These are phyloP conservation scores for Cordyceps cateniannulata DNA, from an alignment of 2,329 filamentous ascomycete species.

Conservation along the genomic window DNA sequence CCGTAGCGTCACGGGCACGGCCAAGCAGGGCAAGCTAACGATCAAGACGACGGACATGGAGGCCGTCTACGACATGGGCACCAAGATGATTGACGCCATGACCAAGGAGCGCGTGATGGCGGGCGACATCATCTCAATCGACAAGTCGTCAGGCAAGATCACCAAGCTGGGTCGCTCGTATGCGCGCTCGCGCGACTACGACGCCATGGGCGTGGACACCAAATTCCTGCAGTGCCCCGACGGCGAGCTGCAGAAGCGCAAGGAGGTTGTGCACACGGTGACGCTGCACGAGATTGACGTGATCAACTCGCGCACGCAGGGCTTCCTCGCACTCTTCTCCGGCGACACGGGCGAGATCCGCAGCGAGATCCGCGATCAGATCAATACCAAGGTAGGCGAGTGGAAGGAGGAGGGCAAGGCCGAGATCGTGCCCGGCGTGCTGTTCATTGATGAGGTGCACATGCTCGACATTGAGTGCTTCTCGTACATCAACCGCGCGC, in stretches of 20 bases:
- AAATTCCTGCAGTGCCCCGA: conserved; percentile 98
- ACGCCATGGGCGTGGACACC: conserved; percentile 97
- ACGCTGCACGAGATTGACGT: conserved; percentile 98
- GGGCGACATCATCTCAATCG: conserved; percentile 95
- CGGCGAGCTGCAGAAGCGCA: conserved; percentile 93
- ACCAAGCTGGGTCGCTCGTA: conserved; percentile 94
- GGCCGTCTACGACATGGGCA: conserved; percentile 98
- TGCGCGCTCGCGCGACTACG: conserved; percentile 92
- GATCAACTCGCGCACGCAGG: conserved; percentile 98
- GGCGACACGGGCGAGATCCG: conserved; percentile 97
- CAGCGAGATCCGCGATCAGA: conserved; percentile 95
- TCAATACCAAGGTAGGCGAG: conserved; percentile 97
- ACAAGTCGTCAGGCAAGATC: conserved; percentile 97
- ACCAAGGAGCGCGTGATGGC: conserved; percentile 99
- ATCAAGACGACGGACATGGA: conserved; percentile 99
- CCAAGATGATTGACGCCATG: conserved; percentile 99
- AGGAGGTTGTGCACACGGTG: conserved; percentile 95
- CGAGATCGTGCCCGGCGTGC: conserved; percentile 90
- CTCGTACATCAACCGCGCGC: conserved; percentile 93
- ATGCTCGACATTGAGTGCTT: conserved; percentile 99
- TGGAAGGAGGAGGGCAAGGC: conserved; percentile 99
- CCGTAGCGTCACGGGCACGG: conserved; percentile 88
- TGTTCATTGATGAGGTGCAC: conserved; percentile 99
- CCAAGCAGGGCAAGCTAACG: conserved; percentile 97
- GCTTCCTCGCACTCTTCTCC: conserved; percentile 93